Conservation (phyloP, 306 rosid genomes). For the Cyamopsis tetragonoloba region DNA sequence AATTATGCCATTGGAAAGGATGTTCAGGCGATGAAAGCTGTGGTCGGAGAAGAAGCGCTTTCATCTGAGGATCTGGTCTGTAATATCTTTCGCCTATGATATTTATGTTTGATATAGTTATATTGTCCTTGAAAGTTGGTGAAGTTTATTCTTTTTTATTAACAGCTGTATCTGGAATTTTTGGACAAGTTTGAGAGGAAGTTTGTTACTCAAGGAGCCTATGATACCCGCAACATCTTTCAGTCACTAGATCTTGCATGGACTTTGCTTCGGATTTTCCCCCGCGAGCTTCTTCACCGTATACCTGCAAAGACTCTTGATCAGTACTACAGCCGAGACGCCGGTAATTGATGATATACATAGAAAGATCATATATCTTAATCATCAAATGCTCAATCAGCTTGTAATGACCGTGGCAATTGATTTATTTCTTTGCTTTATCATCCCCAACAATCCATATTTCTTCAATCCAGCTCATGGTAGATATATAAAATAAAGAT, state of each 20-base stretch:
- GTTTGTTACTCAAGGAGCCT: slow-evolving; percentile 94
- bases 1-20: slow-evolving; percentile 99
- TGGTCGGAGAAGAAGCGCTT: slow-evolving; percentile 99
- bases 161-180: slow-evolving; percentile 89
- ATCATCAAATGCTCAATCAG: slow-evolving; percentile 30
- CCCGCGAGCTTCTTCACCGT: slow-evolving; percentile 99
- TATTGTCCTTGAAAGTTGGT: background rate
- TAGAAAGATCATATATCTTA: slow-evolving; percentile 14
- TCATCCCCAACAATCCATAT: slow-evolving; percentile 24
- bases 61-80: slow-evolving; percentile 97
- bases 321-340: slow-evolving; percentile 81
- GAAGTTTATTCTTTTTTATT: background rate
- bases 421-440: slow-evolving; percentile 42
- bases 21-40: slow-evolving; percentile 99
- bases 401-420: slow-evolving; percentile 36
- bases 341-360: slow-evolving; percentile 49
- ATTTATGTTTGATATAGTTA: background rate
- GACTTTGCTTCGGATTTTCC: slow-evolving; percentile 95
- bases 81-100: background rate
- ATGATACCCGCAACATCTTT: slow-evolving; percentile 92
- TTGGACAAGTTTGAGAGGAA: slow-evolving; percentile 98
- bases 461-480: slow-evolving; percentile 28
- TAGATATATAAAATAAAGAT: slow-evolving; percentile 44
- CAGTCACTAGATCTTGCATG: slow-evolving; percentile 98
- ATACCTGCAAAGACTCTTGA: slow-evolving; percentile 94